phyloP scores from a whole-genome alignment of 805 yeast genomes.

The Ogataea salicorniae region DNA sequence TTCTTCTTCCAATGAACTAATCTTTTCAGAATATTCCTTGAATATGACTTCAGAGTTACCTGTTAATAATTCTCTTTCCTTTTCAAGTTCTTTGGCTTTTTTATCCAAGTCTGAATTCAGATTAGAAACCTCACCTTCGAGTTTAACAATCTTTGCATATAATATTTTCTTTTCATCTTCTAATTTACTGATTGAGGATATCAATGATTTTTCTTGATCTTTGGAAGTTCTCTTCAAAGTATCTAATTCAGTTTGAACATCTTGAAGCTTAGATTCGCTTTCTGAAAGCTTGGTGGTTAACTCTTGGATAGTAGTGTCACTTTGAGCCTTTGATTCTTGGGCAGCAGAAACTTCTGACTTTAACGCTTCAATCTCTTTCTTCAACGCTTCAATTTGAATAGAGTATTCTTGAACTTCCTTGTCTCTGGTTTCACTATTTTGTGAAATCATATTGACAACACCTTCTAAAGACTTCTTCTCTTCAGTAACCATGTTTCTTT shows the following conservation, averaged over 20 bases:
- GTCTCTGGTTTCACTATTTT: conserved; percentile 26
- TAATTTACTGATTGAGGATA: conserved; percentile 13
- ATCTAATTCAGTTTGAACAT: conserved; percentile 13
- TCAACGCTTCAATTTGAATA: conserved; percentile 1
- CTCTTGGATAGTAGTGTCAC: not conserved
- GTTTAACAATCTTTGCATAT: conserved; percentile 14
- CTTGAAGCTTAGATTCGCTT: not conserved
- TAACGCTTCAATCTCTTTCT: conserved; percentile 1
- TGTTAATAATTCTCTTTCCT: conserved; percentile 42
- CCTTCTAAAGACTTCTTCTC: conserved; percentile 31
- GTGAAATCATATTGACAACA: conserved; percentile 29
- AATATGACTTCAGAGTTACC: conserved; percentile 46
- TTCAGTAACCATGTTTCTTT: conserved; percentile 23
- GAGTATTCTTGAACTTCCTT: conserved; percentile 10
- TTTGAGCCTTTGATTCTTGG: not conserved
- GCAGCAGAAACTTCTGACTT: not conserved
- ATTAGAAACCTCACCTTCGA: conserved; percentile 26
- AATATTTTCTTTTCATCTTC: conserved; percentile 19
- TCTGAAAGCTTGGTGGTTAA: not conserved
- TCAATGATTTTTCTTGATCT: conserved; percentile 3
- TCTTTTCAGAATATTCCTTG: conserved; percentile 43
- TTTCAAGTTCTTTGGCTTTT: conserved; percentile 42
- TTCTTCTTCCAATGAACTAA: conserved; percentile 37
- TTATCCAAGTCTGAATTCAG: conserved; percentile 32
- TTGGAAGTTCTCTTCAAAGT: conserved; percentile 17